phyloP scores from a whole-genome alignment of 2,329 filamentous ascomycete species.

The Fusarium napiforme region DNA sequence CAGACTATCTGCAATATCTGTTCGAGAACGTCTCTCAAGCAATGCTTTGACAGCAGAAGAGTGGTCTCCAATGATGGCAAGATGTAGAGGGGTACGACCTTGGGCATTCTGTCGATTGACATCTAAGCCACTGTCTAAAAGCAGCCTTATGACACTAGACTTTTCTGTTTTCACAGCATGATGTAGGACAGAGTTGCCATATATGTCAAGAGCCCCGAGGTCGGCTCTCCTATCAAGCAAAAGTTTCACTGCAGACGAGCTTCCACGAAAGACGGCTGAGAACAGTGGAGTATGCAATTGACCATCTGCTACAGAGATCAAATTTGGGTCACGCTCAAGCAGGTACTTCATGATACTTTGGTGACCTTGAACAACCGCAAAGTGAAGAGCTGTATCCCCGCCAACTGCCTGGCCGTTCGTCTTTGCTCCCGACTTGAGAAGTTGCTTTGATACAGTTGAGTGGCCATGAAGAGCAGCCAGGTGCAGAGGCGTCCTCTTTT shows the following conservation, averaged over 20 bases:
- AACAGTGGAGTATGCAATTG: background rate
- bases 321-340: background rate
- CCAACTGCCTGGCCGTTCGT: background rate
- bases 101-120: background rate
- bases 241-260: background rate
- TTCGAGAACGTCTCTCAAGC: background rate
- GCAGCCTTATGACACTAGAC: background rate
- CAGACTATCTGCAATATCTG: background rate
- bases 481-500: background rate
- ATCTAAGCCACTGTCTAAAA: background rate
- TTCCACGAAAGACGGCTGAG: background rate
- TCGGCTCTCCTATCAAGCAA: background rate
- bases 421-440: background rate
- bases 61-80: background rate
- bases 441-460: background rate
- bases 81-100: background rate
- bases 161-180: background rate
- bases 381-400: slow-evolving; percentile 2
- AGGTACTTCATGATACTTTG: slow-evolving; percentile 1
- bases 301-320: background rate
- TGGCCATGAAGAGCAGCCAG: background rate
- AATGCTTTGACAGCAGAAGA: background rate
- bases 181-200: background rate
- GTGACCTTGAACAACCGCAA: background rate
- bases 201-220: background rate